Percentiles rank a stretch among this genome's conserved stretches.
Evolutionary conservation across 2,329 filamentous ascomycete species (phyloP).

Genomic region (Venturia carpophila): DNA sequence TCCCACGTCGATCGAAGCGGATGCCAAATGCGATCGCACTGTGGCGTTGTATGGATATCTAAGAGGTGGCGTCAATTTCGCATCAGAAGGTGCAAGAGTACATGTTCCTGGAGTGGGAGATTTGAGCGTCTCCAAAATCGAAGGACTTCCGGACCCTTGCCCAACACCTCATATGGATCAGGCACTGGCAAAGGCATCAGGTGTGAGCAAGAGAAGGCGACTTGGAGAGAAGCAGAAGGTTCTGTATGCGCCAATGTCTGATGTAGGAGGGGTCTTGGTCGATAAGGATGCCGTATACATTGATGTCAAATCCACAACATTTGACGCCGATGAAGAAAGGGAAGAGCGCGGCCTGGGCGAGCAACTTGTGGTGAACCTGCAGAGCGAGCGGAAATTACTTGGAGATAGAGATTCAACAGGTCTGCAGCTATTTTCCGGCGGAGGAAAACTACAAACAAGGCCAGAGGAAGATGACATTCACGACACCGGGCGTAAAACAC

Average conservation of each 20-base stretch:
- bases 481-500: slow-evolving; percentile 49
- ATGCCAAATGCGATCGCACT: slow-evolving; percentile 83
- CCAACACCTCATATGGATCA: slow-evolving; percentile 89
- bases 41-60: slow-evolving; percentile 90
- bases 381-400: slow-evolving; percentile 71
- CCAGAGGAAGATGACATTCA: slow-evolving; percentile 40
- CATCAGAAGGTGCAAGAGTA: slow-evolving; percentile 73
- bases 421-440: slow-evolving; percentile 77
- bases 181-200: slow-evolving; percentile 72
- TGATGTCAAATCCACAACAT: slow-evolving; percentile 62
- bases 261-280: slow-evolving; percentile 90
- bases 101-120: slow-evolving; percentile 92
- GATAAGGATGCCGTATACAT: slow-evolving; percentile 97
- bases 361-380: slow-evolving; percentile 84
- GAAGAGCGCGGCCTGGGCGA: slow-evolving; percentile 85
- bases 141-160: slow-evolving; percentile 86
- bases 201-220: slow-evolving; percentile 70
- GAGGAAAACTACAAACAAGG: slow-evolving; percentile 55
- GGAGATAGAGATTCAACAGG: slow-evolving; percentile 69
- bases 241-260: slow-evolving; percentile 94
- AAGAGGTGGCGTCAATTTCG: slow-evolving; percentile 89
- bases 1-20: slow-evolving; percentile 80
- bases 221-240: slow-evolving; percentile 96
- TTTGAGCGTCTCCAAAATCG: slow-evolving; percentile 72
- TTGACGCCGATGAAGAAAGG: slow-evolving; percentile 52